Conservation (phyloP, 306 rosid genomes). For the Albizia julibrissin region DNA sequence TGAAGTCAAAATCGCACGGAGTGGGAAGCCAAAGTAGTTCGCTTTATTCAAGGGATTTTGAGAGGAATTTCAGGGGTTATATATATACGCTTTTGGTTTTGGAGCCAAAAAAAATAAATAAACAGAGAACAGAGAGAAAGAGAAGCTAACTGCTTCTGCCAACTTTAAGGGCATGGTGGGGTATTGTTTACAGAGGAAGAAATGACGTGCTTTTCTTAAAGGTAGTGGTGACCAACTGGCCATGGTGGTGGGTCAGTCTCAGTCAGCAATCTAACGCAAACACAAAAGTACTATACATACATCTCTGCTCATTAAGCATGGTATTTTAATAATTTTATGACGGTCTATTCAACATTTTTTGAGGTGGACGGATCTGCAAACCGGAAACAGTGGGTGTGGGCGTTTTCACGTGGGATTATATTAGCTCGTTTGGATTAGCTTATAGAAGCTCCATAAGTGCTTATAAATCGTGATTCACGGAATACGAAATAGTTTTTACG, state of each 20-base stretch:
- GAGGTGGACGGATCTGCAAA: too few species aligned
- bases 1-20: conserved; percentile 24
- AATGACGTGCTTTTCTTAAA: not conserved
- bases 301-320: too few species aligned
- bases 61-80: not conserved
- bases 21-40: conserved; percentile 23
- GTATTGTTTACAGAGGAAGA: not conserved
- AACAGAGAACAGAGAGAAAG: not conserved
- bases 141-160: not conserved
- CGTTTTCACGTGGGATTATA: too few species aligned
- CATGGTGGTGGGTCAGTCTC: not conserved
- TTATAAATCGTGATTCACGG: too few species aligned
- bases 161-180: not conserved
- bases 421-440: too few species aligned
- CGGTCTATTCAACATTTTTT: too few species aligned
- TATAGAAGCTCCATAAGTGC: too few species aligned
- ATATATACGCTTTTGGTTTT: not conserved
- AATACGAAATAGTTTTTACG: too few species aligned
- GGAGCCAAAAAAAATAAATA: not conserved
- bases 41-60: conserved; percentile 33
- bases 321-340: too few species aligned
- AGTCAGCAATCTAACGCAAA: not conserved
- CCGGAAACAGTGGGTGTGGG: too few species aligned
- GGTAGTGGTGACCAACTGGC: not conserved
- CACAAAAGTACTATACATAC: too few species aligned